These are phyloP conservation scores for Trametes cubensis DNA, from an alignment of 768 basidiomycete species.

Conservation along the genomic window DNA sequence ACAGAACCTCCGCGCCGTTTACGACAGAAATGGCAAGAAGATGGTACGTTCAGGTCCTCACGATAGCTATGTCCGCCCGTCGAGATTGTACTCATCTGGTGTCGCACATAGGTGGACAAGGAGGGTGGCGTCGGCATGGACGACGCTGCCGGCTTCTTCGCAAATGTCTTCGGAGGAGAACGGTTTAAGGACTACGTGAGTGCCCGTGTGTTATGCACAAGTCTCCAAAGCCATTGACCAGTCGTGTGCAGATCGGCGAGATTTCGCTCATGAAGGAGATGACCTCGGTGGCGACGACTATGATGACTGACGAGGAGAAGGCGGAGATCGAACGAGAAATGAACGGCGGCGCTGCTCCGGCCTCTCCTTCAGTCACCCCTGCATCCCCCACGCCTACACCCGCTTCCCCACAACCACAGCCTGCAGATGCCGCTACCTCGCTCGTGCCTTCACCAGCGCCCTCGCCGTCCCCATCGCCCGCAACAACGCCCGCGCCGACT, in stretches of 20 bases:
- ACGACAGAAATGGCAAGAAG: slow-evolving; percentile 93
- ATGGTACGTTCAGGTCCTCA: slow-evolving; percentile 54
- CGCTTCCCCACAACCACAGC: slow-evolving; percentile 5
- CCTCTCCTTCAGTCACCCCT: slow-evolving; percentile 32
- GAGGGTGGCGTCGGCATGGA: slow-evolving; percentile 81
- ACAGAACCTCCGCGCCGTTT: slow-evolving; percentile 82
- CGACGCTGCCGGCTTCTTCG: slow-evolving; percentile 94
- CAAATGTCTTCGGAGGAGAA: slow-evolving; percentile 94
- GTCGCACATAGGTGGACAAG: slow-evolving; percentile 58
- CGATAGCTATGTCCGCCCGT: not conserved
- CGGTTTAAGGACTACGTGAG: slow-evolving; percentile 87
- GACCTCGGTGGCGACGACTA: slow-evolving; percentile 80
- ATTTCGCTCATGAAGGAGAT: slow-evolving; percentile 95
- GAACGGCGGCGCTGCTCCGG: slow-evolving; percentile 43
- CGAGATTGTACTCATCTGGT: slow-evolving; percentile 4
- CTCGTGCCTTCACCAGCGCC: slow-evolving; percentile 10
- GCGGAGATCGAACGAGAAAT: slow-evolving; percentile 81
- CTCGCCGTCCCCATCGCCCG: slow-evolving; percentile 12
- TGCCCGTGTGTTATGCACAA: slow-evolving; percentile 17
- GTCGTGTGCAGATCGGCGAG: slow-evolving; percentile 81
- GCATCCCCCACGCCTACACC: slow-evolving; percentile 6
- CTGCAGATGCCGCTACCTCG: slow-evolving; percentile 4
- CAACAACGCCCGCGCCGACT: slow-evolving; percentile 3
- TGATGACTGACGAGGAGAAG: slow-evolving; percentile 93
- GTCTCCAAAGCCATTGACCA: not conserved